Evolutionary conservation across 2,329 filamentous ascomycete species (phyloP), one percentile per base, ranked within the genome.

Genomic region (Phyllosticta capitalensis): DNA sequence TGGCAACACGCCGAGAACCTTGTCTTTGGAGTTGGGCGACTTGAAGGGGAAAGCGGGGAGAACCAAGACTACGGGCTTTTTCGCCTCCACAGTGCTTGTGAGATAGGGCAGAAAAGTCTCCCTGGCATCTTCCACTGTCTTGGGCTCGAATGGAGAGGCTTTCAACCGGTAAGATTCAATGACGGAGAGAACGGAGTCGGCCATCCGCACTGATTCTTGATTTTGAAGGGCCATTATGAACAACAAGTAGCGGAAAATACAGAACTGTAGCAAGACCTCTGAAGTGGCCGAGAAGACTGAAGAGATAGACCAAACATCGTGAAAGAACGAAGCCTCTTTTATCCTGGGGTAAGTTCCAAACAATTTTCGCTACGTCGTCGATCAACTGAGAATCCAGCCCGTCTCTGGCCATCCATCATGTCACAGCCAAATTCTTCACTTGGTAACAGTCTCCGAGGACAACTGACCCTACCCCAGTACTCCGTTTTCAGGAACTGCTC

Each of bases 31-130:
- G 64, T 85, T 85, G 19, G 82, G 78, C 0, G 80, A 83, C 63
- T 85, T 85, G 74, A 83, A 85, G 0, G 83, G 83, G 52, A 85
- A 85, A 0, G 81, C 82, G 0, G 83, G 83, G 0, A 85, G 74
- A 9, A 70, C 62, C 61, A 71, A 63, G 19, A 62, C 65, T 21
- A 70, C 57, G 2, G 68, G 63, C 26, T 67, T 55, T 30, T 65
- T 65, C 55, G 64, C 65, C 54, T 67, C 64, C 14, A 71, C 67
- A 48, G 67, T 70, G 17, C 30, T 52, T 9, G 54, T 22, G 17
- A 63, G 53, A 20, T 53, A 12, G 3, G 61, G 61, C 10, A 61
- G 54, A 33, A 63, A 63, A 7, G 57, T 55, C 5, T 48, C 52
- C 33, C 58, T 45, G 21, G 54, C 50, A 24, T 56, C 54, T 17